phyloP scores from a whole-genome alignment of 371 early-diverging fungal genomes.

The Aphelidium insulamus region DNA sequence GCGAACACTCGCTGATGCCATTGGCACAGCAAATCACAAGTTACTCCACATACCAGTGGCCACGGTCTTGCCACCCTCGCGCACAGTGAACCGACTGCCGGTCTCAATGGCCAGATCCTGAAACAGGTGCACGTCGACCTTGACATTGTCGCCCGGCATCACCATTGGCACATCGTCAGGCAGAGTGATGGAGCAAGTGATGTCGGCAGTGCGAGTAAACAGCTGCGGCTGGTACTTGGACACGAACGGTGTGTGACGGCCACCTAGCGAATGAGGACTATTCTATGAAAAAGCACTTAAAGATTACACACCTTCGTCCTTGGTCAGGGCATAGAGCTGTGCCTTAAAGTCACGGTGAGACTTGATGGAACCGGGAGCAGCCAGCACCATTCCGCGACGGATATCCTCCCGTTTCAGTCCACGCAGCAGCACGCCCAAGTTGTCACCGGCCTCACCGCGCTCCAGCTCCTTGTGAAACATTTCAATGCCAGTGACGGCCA shows the following conservation, averaged over 20 bases:
- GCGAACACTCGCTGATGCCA: no score
- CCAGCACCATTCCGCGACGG: conserved; percentile 82
- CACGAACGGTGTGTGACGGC: conserved; percentile 90
- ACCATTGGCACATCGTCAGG: conserved; percentile 81
- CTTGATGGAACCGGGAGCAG: conserved; percentile 73
- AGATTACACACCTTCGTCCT: conserved; percentile 98
- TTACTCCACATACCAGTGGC: conserved; percentile 92
- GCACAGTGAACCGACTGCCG: conserved; percentile 87
- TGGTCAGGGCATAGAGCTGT: conserved; percentile 79
- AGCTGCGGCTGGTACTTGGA: conserved; percentile 93
- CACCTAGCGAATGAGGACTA: no score
- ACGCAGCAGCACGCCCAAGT: conserved; percentile 89
- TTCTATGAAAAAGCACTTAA: no score
- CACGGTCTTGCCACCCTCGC: conserved; percentile 94
- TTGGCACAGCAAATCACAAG: no score
- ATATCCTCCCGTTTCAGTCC: conserved; percentile 92
- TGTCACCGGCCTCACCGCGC: conserved; percentile 93
- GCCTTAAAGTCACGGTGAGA: conserved; percentile 81
- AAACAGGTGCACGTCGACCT: conserved; percentile 54
- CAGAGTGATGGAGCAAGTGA: conserved; percentile 69
- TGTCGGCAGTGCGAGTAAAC: conserved; percentile 83
- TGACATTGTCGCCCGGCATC: conserved; percentile 94
- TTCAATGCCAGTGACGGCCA: conserved; percentile 85
- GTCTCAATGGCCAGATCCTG: conserved; percentile 68
- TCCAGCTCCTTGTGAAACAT: conserved; percentile 98